These are phyloP conservation scores for Fraxinus xanthoxyloides DNA, from an alignment of 305 asterid genomes.

Conservation along the genomic window DNA sequence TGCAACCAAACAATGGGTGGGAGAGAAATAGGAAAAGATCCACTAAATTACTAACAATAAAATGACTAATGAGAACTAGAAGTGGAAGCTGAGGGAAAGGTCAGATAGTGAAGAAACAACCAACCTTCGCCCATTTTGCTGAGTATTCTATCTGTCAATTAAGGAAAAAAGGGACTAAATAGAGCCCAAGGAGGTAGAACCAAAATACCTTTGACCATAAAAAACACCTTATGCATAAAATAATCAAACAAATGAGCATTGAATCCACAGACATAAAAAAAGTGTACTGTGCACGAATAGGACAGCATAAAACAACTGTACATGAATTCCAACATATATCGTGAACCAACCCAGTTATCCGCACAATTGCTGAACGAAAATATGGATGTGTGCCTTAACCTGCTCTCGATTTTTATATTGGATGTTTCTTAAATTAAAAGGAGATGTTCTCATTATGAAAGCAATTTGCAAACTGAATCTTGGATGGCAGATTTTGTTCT, in stretches of 20 bases:
- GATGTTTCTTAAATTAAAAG: not conserved
- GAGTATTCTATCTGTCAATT: constrained; percentile 73
- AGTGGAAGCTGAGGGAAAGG: constrained; percentile 7
- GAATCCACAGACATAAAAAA: not conserved
- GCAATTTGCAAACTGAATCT: not conserved
- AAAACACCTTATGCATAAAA: not conserved
- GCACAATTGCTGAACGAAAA: not conserved
- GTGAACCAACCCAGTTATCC: not conserved
- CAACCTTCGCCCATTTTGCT: constrained; percentile 96
- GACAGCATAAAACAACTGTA: not conserved
- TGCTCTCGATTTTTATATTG: not conserved
- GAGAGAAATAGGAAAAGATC: constrained; percentile 21
- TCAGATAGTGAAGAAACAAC: constrained; percentile 31
- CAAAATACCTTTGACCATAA: not conserved
- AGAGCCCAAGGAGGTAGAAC: not conserved
- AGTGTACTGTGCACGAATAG: not conserved
- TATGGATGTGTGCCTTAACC: not conserved
- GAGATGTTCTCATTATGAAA: not conserved
- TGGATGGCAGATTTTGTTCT: not conserved
- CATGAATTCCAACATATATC: not conserved
- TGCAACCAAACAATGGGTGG: constrained; percentile 28
- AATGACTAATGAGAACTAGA: constrained; percentile 7
- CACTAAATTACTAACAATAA: constrained; percentile 18
- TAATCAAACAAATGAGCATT: not conserved
- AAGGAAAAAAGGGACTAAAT: constrained; percentile 27